Conservation (phyloP, 805 yeast genomes). For the Starmerella gropengiesseri region DNA sequence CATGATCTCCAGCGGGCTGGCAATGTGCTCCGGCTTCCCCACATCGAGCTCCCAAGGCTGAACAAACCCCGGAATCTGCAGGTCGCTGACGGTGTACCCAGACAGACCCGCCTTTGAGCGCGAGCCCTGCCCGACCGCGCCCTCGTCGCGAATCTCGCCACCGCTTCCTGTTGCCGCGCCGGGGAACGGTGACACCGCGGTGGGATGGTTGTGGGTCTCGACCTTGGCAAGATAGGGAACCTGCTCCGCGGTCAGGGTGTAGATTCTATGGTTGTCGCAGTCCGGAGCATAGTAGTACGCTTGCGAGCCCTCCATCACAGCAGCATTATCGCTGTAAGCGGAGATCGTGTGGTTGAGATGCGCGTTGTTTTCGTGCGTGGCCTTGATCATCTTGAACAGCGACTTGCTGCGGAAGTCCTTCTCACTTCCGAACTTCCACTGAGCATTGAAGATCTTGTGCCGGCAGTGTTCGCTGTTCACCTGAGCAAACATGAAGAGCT, state of each 20-base stretch:
- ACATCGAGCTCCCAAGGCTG: conserved; percentile 94
- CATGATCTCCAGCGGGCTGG: conserved; percentile 89
- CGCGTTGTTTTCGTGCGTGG: conserved; percentile 57
- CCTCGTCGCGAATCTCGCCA: conserved; percentile 99
- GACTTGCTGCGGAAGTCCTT: conserved; percentile 61
- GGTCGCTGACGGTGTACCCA: conserved; percentile 86
- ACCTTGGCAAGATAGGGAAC: conserved; percentile 90
- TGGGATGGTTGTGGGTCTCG: conserved; percentile 98
- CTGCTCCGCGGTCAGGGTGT: conserved; percentile 63
- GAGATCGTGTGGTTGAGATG: conserved; percentile 75
- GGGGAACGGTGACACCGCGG: conserved; percentile 97
- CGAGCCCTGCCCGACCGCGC: conserved; percentile 98
- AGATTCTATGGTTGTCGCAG: conserved; percentile 46
- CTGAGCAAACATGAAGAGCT: conserved; percentile 97
- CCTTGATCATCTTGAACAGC: conserved; percentile 88
- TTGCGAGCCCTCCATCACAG: conserved; percentile 76
- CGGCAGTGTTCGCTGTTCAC: conserved; percentile 99
- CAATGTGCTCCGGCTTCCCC: conserved; percentile 89
- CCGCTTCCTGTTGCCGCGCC: conserved; percentile 99
- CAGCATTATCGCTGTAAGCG: conserved; percentile 97
- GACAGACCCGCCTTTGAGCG: conserved; percentile 92
- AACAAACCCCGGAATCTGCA: conserved; percentile 67
- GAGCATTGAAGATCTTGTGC: conserved; percentile 96
- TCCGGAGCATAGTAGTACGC: conserved; percentile 66
- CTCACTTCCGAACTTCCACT: conserved; percentile 77